Evolutionary conservation across 257 asterid genomes (phyloP), one percentile per base, ranked within the genome.

Genomic region (Gentiana macrophylla): DNA sequence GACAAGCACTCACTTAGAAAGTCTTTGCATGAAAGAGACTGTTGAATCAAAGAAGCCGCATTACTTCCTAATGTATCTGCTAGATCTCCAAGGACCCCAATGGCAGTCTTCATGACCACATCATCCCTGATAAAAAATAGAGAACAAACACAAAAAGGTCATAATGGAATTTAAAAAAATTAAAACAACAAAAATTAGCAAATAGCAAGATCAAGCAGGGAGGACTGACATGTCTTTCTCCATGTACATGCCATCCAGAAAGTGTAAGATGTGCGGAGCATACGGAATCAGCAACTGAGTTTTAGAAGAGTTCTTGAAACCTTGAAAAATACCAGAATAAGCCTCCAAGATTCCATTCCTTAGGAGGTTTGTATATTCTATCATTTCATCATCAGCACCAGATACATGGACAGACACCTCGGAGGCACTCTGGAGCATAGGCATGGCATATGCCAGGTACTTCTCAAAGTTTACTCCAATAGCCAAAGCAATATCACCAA

Each of bases 31-130:
- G 94, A 80, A 59, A 73, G 52, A 52, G 95, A 88, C 60, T 83
- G 86, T 71, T 83, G 94, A 72, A 88, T 88, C 69, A 88, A 80
- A 56, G 94, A 69, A 65, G 84, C 82, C 11, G 89, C 97, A 66
- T 83, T 80, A 60, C 89, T 88, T 65, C 97, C 97, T 63, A 88
- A 79, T 52, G 97, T 85, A 72, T 88, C 97, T 6, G 97, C 97
- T 47, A 88, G 73, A 74, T 88, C 97, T 49, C 97, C 97, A 36
- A 88, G 94, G 65, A 88, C 94, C 4, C 94, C 94, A 56, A 88
- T 80, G 53, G 97, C 97, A 62, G 95, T 83, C 76, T 85, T 88
- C 83, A 79, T 85, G 76, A 88, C 97, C 71, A 83, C 79, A 67
- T 85, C 97, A 68, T 85, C 97, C 97, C 97, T 88, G 84, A 5